Percentiles rank a stretch among this genome's conserved stretches.
phyloP scores from a whole-genome alignment of 2,329 filamentous ascomycete genomes.

The Aureobasidium vineae region DNA sequence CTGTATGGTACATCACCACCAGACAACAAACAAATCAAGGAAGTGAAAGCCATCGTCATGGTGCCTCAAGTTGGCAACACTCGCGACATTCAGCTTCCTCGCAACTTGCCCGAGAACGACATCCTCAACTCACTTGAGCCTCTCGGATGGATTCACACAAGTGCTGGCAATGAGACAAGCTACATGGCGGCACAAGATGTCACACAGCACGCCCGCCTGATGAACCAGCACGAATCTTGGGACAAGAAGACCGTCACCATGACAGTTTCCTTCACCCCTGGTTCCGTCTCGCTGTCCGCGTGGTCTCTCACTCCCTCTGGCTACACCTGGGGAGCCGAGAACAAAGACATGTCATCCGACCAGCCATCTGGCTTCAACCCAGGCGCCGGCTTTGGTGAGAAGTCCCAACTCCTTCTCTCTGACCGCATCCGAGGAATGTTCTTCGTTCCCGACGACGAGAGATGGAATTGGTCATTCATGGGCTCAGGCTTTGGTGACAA shows the following conservation, averaged over 20 bases:
- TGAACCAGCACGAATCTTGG: constrained; percentile 77
- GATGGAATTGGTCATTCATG: constrained; percentile 99
- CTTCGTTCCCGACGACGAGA: constrained; percentile 82
- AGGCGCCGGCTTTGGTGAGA: constrained; percentile 80
- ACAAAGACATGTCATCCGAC: constrained; percentile 88
- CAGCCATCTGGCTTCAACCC: constrained; percentile 85
- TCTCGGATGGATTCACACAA: constrained; percentile 90
- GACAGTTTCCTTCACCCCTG: constrained; percentile 93
- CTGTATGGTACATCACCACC: constrained; percentile 89
- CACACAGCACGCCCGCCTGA: constrained; percentile 86
- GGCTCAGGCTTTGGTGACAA: constrained; percentile 81
- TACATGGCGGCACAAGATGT: constrained; percentile 97
- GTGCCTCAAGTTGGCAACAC: constrained; percentile 93
- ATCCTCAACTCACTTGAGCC: constrained; percentile 84
- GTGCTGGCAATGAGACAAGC: constrained; percentile 88
- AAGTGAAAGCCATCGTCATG: constrained; percentile 95
- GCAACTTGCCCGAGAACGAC: constrained; percentile 87
- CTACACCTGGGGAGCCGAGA: constrained; percentile 96
- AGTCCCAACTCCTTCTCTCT: constrained; percentile 88
- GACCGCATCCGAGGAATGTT: constrained; percentile 96
- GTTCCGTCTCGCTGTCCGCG: constrained; percentile 89
- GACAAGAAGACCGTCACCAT: constrained; percentile 92
- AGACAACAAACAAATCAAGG: constrained; percentile 96
- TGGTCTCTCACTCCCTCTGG: constrained; percentile 90
- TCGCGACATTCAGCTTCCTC: constrained; percentile 85